These are phyloP conservation scores for Oidium heveae DNA, from an alignment of 2,329 filamentous ascomycete species.

Conservation along the genomic window DNA sequence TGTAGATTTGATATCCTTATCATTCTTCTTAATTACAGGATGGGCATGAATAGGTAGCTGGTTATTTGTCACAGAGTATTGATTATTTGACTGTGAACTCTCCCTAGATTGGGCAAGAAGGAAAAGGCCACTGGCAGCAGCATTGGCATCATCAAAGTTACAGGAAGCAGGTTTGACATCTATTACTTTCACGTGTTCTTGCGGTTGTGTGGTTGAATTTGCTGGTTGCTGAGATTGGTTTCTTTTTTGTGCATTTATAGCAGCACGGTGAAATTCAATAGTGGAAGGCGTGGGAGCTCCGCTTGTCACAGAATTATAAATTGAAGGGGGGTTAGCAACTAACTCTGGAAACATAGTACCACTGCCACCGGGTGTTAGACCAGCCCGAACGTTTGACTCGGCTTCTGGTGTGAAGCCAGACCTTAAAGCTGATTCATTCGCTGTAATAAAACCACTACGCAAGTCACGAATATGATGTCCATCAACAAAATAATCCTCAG, in stretches of 20 bases:
- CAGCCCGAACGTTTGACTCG: slow-evolving; percentile 79
- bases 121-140: slow-evolving; percentile 82
- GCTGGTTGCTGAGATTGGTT: slow-evolving; percentile 16
- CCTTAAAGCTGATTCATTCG: slow-evolving; percentile 83
- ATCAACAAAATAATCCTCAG: slow-evolving; percentile 68
- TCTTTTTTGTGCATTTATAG: slow-evolving; percentile 51
- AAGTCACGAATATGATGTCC: slow-evolving; percentile 31
- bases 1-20: slow-evolving; percentile 5
- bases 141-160: slow-evolving; percentile 65
- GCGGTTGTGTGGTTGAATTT: slow-evolving; percentile 25
- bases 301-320: slow-evolving; percentile 56
- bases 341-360: slow-evolving; percentile 93
- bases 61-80: slow-evolving; percentile 9
- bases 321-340: slow-evolving; percentile 62
- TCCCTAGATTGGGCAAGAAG: slow-evolving; percentile 55
- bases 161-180: slow-evolving; percentile 25
- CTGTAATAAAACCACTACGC: slow-evolving; percentile 69
- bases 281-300: slow-evolving; percentile 74
- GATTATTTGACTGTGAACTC: slow-evolving; percentile 20
- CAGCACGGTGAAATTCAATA: slow-evolving; percentile 83
- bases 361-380: slow-evolving; percentile 78
- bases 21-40: slow-evolving; percentile 5
- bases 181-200: slow-evolving; percentile 16
- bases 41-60: slow-evolving; percentile 13
- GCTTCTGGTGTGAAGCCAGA: slow-evolving; percentile 87